Percentiles rank a stretch among this genome's conserved stretches.
Conservation (phyloP, 306 rosid species). For the Fagus crenata region DNA sequence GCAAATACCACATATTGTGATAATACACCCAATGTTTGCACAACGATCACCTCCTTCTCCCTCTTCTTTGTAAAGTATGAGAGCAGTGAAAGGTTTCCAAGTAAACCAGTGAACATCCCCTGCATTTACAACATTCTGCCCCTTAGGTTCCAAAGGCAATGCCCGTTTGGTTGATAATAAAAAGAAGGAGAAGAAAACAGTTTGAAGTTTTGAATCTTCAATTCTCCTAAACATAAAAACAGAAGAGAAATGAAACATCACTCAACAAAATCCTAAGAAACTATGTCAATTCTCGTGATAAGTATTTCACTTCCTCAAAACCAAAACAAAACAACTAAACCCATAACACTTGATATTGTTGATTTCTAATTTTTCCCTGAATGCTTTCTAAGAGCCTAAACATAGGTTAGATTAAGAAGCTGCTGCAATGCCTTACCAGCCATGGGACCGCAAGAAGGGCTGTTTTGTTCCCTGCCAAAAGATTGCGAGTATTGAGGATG, state of each 20-base stretch:
- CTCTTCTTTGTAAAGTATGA: slow-evolving; percentile 89
- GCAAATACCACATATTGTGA: slow-evolving; percentile 60
- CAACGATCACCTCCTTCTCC: slow-evolving; percentile 79
- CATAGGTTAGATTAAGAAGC: neutral
- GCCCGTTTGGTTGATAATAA: neutral
- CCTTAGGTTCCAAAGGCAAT: slow-evolving; percentile 19
- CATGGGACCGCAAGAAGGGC: slow-evolving; percentile 86
- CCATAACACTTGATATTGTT: neutral
- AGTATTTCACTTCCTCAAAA: neutral
- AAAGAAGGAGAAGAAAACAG: slow-evolving; percentile 3
- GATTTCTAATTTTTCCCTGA: neutral
- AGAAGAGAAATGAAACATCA: neutral
- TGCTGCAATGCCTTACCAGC: slow-evolving; percentile 50
- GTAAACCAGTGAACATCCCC: slow-evolving; percentile 85
- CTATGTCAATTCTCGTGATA: neutral
- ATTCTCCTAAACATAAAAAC: slow-evolving; percentile 7
- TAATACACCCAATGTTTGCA: slow-evolving; percentile 75
- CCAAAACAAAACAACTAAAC: neutral
- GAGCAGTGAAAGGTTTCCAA: slow-evolving; percentile 80
- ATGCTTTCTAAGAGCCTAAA: neutral
- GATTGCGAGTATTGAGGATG: slow-evolving; percentile 75
- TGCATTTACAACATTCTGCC: slow-evolving; percentile 41
- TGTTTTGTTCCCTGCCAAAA: slow-evolving; percentile 56
- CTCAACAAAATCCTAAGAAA: neutral
- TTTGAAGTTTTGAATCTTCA: neutral